Evolutionary conservation across 179 eudicot species (phyloP).

Genomic region (Patellifolia procumbens): DNA sequence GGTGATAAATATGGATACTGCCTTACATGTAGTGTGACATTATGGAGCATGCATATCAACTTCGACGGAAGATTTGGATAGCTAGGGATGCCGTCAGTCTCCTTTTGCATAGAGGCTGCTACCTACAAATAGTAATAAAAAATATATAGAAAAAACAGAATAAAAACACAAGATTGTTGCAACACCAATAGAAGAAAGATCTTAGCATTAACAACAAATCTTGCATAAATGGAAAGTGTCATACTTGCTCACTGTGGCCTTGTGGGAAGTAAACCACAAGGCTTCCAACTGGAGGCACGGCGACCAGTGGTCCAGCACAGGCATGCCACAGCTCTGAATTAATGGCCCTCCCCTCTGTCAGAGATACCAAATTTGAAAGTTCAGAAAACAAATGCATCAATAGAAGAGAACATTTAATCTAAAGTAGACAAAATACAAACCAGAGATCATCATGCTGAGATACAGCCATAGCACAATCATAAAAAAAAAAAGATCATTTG

Average conservation of each 20-base stretch:
- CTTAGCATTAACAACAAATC: slow-evolving; percentile 2
- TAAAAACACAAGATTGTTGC: not conserved
- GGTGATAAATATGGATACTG: slow-evolving; percentile 19
- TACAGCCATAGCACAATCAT: not conserved
- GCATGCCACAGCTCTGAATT: slow-evolving; percentile 99
- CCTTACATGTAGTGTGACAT: slow-evolving; percentile 87
- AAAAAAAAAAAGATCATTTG: not conserved
- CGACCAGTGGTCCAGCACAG: slow-evolving; percentile 95
- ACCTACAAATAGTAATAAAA: slow-evolving; percentile 43
- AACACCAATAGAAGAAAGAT: slow-evolving; percentile 26
- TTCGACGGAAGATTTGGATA: slow-evolving; percentile 96
- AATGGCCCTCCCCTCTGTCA: slow-evolving; percentile 64
- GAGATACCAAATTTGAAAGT: slow-evolving; percentile 18
- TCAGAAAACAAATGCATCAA: not conserved
- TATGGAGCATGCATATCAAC: slow-evolving; percentile 93
- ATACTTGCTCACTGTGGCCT: slow-evolving; percentile 99
- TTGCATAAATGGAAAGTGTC: slow-evolving; percentile 19
- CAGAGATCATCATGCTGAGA: slow-evolving; percentile 9
- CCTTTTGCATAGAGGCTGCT: slow-evolving; percentile 97
- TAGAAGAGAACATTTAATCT: not conserved
- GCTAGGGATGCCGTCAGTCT: slow-evolving; percentile 81
- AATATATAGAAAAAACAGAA: not conserved
- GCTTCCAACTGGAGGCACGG: slow-evolving; percentile 93
- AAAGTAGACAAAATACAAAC: not conserved
- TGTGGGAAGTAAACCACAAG: slow-evolving; percentile 97